phyloP scores from a whole-genome alignment of 352 stramenopile species.

The Phytophthora hibernalis region DNA sequence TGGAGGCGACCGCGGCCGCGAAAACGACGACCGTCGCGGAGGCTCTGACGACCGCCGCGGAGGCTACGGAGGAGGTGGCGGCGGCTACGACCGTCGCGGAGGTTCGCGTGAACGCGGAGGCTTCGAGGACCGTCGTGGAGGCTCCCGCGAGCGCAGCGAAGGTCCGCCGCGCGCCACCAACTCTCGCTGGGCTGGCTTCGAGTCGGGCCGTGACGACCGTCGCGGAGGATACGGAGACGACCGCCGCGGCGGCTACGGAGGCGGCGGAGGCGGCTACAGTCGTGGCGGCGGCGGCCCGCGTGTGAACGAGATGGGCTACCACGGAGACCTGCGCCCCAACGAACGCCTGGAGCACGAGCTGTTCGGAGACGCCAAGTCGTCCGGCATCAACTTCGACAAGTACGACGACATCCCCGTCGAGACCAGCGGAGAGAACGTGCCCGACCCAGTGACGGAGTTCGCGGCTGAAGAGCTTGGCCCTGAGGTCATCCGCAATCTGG shows the following conservation, averaged over 20 bases:
- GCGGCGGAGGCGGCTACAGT: slow-evolving; percentile 45
- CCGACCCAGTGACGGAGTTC: slow-evolving; percentile 93
- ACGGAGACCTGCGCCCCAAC: slow-evolving; percentile 94
- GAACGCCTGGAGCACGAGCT: slow-evolving; percentile 93
- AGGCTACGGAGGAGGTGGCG: slow-evolving; percentile 32
- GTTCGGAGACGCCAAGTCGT: slow-evolving; percentile 93
- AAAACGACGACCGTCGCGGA: slow-evolving; percentile 38
- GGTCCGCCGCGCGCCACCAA: slow-evolving; percentile 43
- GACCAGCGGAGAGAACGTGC: slow-evolving; percentile 93
- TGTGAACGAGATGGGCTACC: slow-evolving; percentile 97
- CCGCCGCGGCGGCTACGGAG: slow-evolving; percentile 39
- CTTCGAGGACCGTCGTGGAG: slow-evolving; percentile 33
- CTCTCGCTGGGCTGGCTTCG: slow-evolving; percentile 63
- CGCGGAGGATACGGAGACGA: slow-evolving; percentile 36
- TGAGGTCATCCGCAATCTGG: slow-evolving; percentile 92
- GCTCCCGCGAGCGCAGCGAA: slow-evolving; percentile 44
- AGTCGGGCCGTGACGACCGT: slow-evolving; percentile 50
- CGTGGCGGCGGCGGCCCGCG: slow-evolving; percentile 63
- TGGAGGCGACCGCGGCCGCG: slow-evolving; percentile 26
- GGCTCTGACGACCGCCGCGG: slow-evolving; percentile 33
- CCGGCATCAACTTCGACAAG: slow-evolving; percentile 99
- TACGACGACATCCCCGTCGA: slow-evolving; percentile 99
- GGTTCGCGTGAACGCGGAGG: slow-evolving; percentile 47
- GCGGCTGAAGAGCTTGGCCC: slow-evolving; percentile 89
- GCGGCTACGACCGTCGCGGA: slow-evolving; percentile 41